These are phyloP conservation scores for Fusarium chuoi DNA, from an alignment of 2,329 filamentous ascomycete species.

Conservation along the genomic window DNA sequence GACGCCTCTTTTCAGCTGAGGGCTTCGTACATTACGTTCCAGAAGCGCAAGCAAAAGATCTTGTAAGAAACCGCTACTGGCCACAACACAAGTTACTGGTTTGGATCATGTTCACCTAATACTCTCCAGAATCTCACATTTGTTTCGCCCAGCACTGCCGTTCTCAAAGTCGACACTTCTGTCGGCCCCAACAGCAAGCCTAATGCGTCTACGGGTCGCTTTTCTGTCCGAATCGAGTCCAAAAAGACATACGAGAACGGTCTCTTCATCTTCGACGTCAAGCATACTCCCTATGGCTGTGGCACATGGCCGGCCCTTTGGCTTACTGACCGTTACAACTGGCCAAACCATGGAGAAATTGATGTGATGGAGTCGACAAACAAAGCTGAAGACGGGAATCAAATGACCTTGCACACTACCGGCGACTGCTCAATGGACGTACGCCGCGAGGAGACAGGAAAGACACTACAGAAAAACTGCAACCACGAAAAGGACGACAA, in stretches of 20 bases:
- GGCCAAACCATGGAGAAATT: slow-evolving; percentile 73
- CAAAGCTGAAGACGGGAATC: slow-evolving; percentile 63
- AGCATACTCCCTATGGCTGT: slow-evolving; percentile 71
- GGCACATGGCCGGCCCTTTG: slow-evolving; percentile 74
- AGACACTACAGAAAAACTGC: slow-evolving; percentile 57
- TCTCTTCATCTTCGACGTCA: slow-evolving; percentile 74
- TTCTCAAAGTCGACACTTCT: slow-evolving; percentile 70
- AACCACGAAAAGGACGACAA: slow-evolving; percentile 62
- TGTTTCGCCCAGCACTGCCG: slow-evolving; percentile 61
- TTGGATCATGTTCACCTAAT: neutral
- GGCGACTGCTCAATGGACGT: slow-evolving; percentile 63
- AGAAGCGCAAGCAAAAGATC: slow-evolving; percentile 50
- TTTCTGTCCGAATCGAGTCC: slow-evolving; percentile 71
- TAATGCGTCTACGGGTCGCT: slow-evolving; percentile 67
- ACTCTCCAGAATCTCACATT: slow-evolving; percentile 69
- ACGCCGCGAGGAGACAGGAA: slow-evolving; percentile 64
- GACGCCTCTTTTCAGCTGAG: slow-evolving; percentile 45
- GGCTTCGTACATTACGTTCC: slow-evolving; percentile 67
- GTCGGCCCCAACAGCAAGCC: slow-evolving; percentile 59
- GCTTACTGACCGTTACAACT: slow-evolving; percentile 69
- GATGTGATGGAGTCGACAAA: slow-evolving; percentile 71
- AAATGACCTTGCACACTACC: slow-evolving; percentile 69
- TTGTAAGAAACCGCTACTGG: slow-evolving; percentile 49
- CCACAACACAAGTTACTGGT: neutral
- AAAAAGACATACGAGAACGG: slow-evolving; percentile 69